A percentile compares a stretch with the other conserved stretches of the same genome.
These are phyloP conservation scores for Mortierella sp. DNA, from an alignment of 371 early-diverging fungal species.

Conservation along the genomic window DNA sequence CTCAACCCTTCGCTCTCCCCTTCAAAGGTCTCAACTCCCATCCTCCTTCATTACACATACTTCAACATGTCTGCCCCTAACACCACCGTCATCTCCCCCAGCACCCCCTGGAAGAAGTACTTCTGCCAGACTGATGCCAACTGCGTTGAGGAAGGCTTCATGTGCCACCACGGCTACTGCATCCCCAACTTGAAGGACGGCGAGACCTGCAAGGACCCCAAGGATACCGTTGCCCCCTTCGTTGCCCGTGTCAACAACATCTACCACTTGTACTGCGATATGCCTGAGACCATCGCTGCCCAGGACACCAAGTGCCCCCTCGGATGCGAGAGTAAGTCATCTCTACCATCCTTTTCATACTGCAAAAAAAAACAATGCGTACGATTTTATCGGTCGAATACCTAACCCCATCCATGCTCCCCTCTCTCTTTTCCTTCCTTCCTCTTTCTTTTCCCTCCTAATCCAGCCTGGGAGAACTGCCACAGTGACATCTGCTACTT, in stretches of 20 bases:
- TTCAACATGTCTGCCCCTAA: conserved; percentile 34
- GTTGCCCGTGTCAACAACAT: conserved; percentile 52
- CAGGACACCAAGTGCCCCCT: conserved; percentile 48
- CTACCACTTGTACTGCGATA: conserved; percentile 50
- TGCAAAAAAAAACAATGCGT: not conserved
- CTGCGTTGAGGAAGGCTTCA: conserved; percentile 19
- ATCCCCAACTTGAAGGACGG: conserved; percentile 31
- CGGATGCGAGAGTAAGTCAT: conserved; percentile 51
- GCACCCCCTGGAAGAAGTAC: conserved; percentile 48
- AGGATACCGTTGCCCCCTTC: conserved; percentile 46
- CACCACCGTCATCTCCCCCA: conserved; percentile 13
- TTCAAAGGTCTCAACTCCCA: not conserved
- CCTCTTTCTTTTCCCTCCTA: not conserved
- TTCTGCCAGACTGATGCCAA: conserved; percentile 22
- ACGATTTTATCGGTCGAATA: not conserved
- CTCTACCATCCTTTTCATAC: not conserved
- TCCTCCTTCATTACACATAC: not conserved
- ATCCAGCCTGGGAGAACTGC: conserved; percentile 54
- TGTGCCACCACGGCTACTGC: conserved; percentile 49
- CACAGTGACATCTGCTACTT: conserved; percentile 44
- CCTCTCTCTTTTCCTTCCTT: not conserved
- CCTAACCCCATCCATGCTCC: not conserved
- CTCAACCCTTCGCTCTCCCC: not conserved
- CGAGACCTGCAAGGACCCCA: conserved; percentile 38
- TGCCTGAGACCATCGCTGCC: conserved; percentile 24